phyloP scores from a whole-genome alignment of 2,329 filamentous ascomycete species.

The Colletotrichum tabaci region DNA sequence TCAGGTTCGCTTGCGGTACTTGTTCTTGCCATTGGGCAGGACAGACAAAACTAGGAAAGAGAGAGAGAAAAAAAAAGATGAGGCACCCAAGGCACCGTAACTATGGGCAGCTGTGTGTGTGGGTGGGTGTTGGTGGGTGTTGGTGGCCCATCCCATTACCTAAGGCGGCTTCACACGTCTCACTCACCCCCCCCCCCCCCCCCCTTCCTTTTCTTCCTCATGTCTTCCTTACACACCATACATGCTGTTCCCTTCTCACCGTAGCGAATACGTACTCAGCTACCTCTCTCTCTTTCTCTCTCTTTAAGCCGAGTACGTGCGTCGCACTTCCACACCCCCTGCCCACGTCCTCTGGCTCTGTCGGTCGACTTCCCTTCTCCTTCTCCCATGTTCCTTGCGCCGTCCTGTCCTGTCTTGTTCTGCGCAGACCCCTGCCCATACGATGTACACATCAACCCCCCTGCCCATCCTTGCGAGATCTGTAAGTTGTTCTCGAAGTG shows the following conservation, averaged over 20 bases:
- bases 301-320: not conserved
- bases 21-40: not conserved
- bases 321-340: not conserved
- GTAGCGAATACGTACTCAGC: not conserved
- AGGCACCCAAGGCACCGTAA: conserved; percentile 11
- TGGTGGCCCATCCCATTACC: conserved; percentile 15
- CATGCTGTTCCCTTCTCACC: not conserved
- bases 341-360: not conserved
- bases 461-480: conserved; percentile 38
- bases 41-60: not conserved
- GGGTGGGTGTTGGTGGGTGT: no score
- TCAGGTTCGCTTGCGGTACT: not conserved
- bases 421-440: conserved; percentile 21
- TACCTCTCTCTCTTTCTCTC: not conserved
- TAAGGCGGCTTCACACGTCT: conserved; percentile 14
- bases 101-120: not conserved
- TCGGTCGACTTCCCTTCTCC: no score
- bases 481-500: conserved; percentile 41
- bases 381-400: conserved; percentile 21
- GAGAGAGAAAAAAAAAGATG: not conserved
- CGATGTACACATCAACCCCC: conserved; percentile 16
- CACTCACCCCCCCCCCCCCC: conserved; percentile 3
- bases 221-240: not conserved
- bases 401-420: conserved; percentile 17
- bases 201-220: not conserved